phyloP scores from a whole-genome alignment of 768 basidiomycete genomes.

The Chalciporus piperatus region DNA sequence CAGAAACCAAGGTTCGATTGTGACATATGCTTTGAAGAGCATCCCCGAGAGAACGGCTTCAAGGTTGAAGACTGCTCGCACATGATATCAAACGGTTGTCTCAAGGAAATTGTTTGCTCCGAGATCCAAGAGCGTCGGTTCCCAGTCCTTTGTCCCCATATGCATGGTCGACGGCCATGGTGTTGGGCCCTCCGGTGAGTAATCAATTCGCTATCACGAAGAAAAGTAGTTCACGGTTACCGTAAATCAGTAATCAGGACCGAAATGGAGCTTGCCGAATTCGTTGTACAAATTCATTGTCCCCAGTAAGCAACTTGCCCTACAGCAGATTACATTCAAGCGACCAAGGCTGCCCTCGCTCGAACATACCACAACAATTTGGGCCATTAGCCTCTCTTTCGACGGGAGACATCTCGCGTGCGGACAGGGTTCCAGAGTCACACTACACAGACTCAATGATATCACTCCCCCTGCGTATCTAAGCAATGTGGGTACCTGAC shows the following conservation, averaged over 20 bases:
- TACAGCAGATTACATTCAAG: conserved; percentile 41
- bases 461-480: neutral
- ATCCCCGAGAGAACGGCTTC: too few species aligned
- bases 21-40: too few species aligned
- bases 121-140: too few species aligned
- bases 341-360: conserved; percentile 48
- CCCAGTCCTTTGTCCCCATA: too few species aligned
- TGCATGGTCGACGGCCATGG: too few species aligned
- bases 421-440: neutral
- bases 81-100: too few species aligned
- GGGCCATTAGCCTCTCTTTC: neutral
- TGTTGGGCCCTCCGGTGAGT: too few species aligned
- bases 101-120: too few species aligned
- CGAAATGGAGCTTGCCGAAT: conserved; percentile 46
- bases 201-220: too few species aligned
- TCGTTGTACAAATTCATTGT: conserved; percentile 47
- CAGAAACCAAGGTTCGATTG: too few species aligned
- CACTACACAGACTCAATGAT: neutral
- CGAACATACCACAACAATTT: neutral
- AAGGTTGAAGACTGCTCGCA: too few species aligned
- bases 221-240: too few species aligned
- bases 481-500: neutral
- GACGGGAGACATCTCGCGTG: neutral
- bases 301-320: conserved; percentile 50
- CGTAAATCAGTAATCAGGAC: conserved; percentile 41